These are phyloP conservation scores for Eucalyptus fibrosa DNA, from an alignment of 345 rosid genomes.

Conservation along the genomic window DNA sequence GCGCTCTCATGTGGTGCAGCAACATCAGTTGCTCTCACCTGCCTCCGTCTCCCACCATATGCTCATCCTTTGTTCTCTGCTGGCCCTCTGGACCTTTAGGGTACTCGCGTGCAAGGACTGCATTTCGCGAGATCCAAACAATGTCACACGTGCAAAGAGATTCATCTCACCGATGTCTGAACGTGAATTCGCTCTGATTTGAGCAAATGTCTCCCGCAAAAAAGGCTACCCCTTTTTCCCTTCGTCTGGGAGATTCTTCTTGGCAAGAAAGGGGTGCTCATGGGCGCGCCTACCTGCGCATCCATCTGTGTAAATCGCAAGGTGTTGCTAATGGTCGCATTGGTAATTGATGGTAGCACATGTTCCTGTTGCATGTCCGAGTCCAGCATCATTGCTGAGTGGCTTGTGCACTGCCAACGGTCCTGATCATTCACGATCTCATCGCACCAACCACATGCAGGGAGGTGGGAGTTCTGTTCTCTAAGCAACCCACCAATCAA, in stretches of 20 bases:
- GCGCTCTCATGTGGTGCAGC: background rate
- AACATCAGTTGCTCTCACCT: background rate
- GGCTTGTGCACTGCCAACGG: background rate
- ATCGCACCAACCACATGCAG: background rate
- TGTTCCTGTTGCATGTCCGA: background rate
- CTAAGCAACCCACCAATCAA: background rate
- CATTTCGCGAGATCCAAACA: background rate
- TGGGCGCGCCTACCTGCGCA: background rate
- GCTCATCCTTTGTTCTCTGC: background rate
- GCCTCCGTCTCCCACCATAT: background rate
- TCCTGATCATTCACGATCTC: background rate
- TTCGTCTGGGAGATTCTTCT: background rate
- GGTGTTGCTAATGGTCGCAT: background rate
- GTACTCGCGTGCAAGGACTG: background rate
- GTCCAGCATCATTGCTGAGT: background rate
- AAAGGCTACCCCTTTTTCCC: background rate
- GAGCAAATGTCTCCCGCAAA: background rate
- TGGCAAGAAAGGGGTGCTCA: background rate
- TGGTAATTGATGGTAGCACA: background rate
- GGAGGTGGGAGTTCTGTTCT: background rate
- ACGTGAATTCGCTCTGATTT: background rate
- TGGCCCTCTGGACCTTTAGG: background rate
- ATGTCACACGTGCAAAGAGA: background rate
- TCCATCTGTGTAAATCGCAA: background rate
- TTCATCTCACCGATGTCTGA: background rate